Percentiles rank a stretch among this genome's conserved stretches.
phyloP scores from a whole-genome alignment of 2,329 filamentous ascomycete species.

The Venturia nashicola region DNA sequence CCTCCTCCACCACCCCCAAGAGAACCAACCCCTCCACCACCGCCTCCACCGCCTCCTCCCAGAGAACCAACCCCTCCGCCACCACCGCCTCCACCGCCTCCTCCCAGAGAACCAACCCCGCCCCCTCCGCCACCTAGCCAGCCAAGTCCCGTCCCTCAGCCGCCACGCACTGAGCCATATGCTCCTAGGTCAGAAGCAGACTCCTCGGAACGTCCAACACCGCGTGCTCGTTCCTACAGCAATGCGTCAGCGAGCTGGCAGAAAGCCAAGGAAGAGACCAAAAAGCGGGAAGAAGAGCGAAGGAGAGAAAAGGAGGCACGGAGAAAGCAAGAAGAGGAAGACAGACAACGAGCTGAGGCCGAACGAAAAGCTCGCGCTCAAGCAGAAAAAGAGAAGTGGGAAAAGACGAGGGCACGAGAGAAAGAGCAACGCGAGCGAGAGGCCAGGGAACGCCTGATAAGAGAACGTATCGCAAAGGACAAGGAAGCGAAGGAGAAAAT shows the following conservation, averaged over 20 bases:
- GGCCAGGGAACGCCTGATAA: conserved; percentile 7
- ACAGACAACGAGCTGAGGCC: conserved; percentile 7
- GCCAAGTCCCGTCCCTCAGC: conserved; percentile 7
- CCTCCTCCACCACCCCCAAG: conserved; percentile 1
- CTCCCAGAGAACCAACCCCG: conserved; percentile 1
- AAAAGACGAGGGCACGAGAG: conserved; percentile 10
- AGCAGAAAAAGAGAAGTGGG: conserved; percentile 11
- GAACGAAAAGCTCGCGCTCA: conserved; percentile 10
- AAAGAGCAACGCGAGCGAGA: conserved; percentile 11
- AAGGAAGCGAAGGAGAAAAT: conserved; percentile 11
- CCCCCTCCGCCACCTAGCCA: not conserved
- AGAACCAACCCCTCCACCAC: conserved; percentile 6
- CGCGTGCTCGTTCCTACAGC: conserved; percentile 3
- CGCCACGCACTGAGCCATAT: conserved; percentile 7
- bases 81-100: conserved; percentile 6
- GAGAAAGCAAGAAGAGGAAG: conserved; percentile 9
- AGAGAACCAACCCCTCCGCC: conserved; percentile 4
- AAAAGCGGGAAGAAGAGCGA: conserved; percentile 9
- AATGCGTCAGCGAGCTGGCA: conserved; percentile 10
- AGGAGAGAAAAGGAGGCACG: not conserved
- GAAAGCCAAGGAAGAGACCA: conserved; percentile 11
- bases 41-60: conserved; percentile 1
- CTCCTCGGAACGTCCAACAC: conserved; percentile 4
- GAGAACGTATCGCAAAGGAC: conserved; percentile 10
- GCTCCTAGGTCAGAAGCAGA: conserved; percentile 8